Evolutionary conservation across 2,329 filamentous ascomycete genomes (phyloP), one percentile per base, ranked within the genome.

Genomic region (Xylariaceae sp.): DNA sequence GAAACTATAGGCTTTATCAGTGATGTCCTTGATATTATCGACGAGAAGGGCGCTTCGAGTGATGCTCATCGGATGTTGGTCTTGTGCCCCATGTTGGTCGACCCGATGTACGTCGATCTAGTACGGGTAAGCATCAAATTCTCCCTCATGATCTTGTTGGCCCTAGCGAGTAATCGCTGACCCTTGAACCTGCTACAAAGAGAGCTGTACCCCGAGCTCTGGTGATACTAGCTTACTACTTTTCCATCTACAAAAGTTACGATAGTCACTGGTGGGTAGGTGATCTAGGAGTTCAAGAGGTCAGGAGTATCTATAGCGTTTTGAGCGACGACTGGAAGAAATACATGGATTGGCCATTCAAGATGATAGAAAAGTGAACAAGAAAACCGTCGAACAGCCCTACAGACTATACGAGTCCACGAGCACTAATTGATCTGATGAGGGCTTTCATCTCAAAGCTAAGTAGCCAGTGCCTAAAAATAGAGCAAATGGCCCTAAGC

Each of bases 181-280:
- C n/a, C n/a, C n/a, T n/a, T n/a, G n/a, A n/a, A n/a, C n/a, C n/a
- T n/a, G n/a, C n/a, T n/a, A n/a, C n/a, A n/a, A n/a, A n/a, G n/a
- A 35, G 19, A 33, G 38, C 15, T 17, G 29, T 34, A 3, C 44
- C 48, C 17, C 38, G 50, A 36, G 67, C 67, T 7, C 55, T 77
- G 18, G 57, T 73, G 9, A 63, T 76, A 6, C 54, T 78, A 17
- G 72, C 69, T 4, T 66, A 76, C 48, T 75, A 73, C 43, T 71
- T 71, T 9, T 63, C 73, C 3, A 49, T 76, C 32, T 55, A 76
- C n/a, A 67, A 73, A 44, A 60, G 59, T 12, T 65, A 61, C 31
- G 56, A 64, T 8, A 44, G 52, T 4, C 53, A 59, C 28, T 73
- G 71, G 69, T 56, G 68, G 19, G 60, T 69, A 48, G 63, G 45